Conservation (phyloP, 192 early-diverging fungal species). For the Coemansia sp. region DNA sequence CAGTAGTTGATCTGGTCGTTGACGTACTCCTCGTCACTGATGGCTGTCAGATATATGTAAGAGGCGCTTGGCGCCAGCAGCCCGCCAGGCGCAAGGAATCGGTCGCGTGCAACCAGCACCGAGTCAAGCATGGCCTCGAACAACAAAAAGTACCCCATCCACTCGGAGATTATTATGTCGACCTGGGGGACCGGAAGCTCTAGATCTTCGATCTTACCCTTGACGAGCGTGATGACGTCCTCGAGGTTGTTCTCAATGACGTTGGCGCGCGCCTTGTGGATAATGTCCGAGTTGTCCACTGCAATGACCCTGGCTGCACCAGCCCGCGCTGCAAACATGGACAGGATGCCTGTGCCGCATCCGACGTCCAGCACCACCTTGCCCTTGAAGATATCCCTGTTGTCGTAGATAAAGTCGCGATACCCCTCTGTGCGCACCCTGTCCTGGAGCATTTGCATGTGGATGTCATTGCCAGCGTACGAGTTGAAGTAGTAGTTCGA, state of each 20-base stretch:
- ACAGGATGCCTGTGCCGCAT: conserved; percentile 91
- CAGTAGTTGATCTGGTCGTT: conserved; percentile 78
- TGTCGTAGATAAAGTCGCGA: conserved; percentile 87
- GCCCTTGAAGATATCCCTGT: conserved; percentile 74
- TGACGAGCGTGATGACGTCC: conserved; percentile 84
- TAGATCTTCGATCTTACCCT: conserved; percentile 77
- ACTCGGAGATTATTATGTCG: conserved; percentile 95
- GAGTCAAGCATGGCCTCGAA: conserved; percentile 90
- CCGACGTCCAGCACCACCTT: conserved; percentile 94
- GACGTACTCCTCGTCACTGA: conserved; percentile 76
- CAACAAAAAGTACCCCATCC: conserved; percentile 93
- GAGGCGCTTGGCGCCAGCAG: conserved; percentile 86
- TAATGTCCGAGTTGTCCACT: conserved; percentile 56
- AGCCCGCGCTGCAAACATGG: conserved; percentile 93
- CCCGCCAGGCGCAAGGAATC: conserved; percentile 93
- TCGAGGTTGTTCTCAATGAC: conserved; percentile 75
- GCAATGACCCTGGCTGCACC: conserved; percentile 96
- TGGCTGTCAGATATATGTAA: conserved; percentile 87
- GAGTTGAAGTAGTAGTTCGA: conserved; percentile 57
- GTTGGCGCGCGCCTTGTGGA: conserved; percentile 64
- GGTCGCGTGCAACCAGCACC: conserved; percentile 61
- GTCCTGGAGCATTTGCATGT: conserved; percentile 98
- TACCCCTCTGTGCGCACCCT: conserved; percentile 91
- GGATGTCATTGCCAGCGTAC: conserved; percentile 45
- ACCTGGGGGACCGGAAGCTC: conserved; percentile 66